A percentile compares a stretch with the other conserved stretches of the same genome.
These are phyloP conservation scores for Mucor ambiguus DNA, from an alignment of 371 early-diverging fungal species.

Conservation along the genomic window DNA sequence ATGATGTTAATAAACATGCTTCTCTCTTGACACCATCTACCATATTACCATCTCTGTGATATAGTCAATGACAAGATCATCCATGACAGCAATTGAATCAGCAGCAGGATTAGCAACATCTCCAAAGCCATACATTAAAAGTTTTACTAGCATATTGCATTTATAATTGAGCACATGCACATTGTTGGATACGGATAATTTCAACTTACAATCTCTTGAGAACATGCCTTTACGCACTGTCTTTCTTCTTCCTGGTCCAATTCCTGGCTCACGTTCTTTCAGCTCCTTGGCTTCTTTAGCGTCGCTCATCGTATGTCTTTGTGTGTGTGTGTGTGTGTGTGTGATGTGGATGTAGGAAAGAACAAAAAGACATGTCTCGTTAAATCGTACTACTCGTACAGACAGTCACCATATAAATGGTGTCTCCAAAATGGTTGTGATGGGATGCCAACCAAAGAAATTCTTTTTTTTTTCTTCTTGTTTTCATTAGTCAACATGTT, in stretches of 20 bases:
- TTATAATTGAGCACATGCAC: neutral
- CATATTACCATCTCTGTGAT: slow-evolving; percentile 80
- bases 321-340: no score
- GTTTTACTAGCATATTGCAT: slow-evolving; percentile 56
- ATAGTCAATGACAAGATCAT: slow-evolving; percentile 93
- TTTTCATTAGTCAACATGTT: slow-evolving; percentile 24
- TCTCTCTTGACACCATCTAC: neutral
- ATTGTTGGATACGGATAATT: no score
- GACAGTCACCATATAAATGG: neutral
- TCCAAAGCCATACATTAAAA: slow-evolving; percentile 98
- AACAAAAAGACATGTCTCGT: no score
- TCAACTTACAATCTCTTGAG: slow-evolving; percentile 52
- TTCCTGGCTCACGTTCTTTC: slow-evolving; percentile 41
- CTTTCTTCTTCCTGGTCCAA: slow-evolving; percentile 53
- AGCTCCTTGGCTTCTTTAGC: slow-evolving; percentile 17
- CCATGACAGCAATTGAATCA: slow-evolving; percentile 93
- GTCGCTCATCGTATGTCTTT: slow-evolving; percentile 22
- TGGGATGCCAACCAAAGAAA: no score
- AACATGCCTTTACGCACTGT: slow-evolving; percentile 58
- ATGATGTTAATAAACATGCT: neutral
- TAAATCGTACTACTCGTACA: neutral
- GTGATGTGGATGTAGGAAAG: neutral
- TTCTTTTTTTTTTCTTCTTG: neutral
- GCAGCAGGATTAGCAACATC: slow-evolving; percentile 91
- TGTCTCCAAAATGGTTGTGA: no score